A percentile compares a stretch with the other conserved stretches of the same genome.
phyloP scores from a whole-genome alignment of 495 filamentous ascomycete genomes.

The Xylaria nigripes region DNA sequence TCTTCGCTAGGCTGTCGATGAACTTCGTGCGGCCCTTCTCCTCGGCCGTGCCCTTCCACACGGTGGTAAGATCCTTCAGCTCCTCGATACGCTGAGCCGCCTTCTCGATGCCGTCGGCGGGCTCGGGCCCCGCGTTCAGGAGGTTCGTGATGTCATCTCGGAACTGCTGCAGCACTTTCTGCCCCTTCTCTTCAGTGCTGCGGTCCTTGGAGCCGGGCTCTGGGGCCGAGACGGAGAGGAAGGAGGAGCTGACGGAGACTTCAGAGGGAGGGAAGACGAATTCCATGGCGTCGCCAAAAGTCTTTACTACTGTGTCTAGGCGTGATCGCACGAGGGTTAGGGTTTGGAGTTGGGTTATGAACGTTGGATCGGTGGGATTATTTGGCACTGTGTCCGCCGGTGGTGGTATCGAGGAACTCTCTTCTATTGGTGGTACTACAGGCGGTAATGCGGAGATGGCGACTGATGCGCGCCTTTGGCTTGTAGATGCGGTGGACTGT shows the following conservation, averaged over 20 bases:
- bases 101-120: conserved; percentile 53
- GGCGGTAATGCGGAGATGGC: conserved; percentile 6
- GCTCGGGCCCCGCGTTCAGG: conserved; percentile 44
- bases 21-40: conserved; percentile 76
- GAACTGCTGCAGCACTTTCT: conserved; percentile 59
- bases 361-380: conserved; percentile 49
- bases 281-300: conserved; percentile 88
- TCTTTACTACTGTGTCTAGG: conserved; percentile 76
- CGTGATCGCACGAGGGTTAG: conserved; percentile 71
- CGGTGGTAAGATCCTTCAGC: conserved; percentile 57
- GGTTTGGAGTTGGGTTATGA: conserved; percentile 71
- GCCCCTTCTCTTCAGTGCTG: conserved; percentile 69
- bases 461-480: conserved; percentile 23
- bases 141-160: conserved; percentile 63
- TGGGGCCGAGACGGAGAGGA: conserved; percentile 74
- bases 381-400: background rate
- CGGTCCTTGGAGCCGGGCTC: conserved; percentile 54
- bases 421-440: conserved; percentile 12
- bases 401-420: background rate
- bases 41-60: conserved; percentile 95
- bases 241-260: conserved; percentile 60
- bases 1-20: conserved; percentile 65
- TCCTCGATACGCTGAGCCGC: conserved; percentile 64
- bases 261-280: conserved; percentile 83
- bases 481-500: conserved; percentile 13